A percentile compares a stretch with the other conserved stretches of the same genome.
Evolutionary conservation across 108 stramenopile species (phyloP).

Genomic region (Cyclotella choctawhatcheeana): DNA sequence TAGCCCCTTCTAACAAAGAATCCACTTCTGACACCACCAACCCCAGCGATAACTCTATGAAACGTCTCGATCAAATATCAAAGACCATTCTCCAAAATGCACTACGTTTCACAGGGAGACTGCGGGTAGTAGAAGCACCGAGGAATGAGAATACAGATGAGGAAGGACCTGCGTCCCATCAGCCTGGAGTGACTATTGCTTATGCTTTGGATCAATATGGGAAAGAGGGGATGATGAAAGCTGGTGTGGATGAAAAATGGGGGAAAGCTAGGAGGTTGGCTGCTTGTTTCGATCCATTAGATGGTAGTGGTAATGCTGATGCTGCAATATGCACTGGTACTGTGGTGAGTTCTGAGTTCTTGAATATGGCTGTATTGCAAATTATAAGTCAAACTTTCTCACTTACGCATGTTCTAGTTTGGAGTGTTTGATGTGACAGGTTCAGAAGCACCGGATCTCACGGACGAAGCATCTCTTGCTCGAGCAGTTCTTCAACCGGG

Average conservation of each 20-base stretch:
- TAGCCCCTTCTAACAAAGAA: slow-evolving; percentile 31
- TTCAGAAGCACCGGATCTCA: slow-evolving; percentile 38
- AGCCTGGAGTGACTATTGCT: slow-evolving; percentile 91
- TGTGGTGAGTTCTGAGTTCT: slow-evolving; percentile 51
- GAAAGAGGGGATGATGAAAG: slow-evolving; percentile 10
- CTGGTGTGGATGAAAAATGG: slow-evolving; percentile 32
- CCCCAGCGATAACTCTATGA: slow-evolving; percentile 89
- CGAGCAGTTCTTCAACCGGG: slow-evolving; percentile 90
- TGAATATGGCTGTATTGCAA: background rate
- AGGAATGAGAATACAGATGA: slow-evolving; percentile 39
- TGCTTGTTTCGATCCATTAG: slow-evolving; percentile 97
- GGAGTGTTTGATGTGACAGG: slow-evolving; percentile 86
- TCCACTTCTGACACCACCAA: slow-evolving; percentile 48
- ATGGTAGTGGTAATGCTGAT: slow-evolving; percentile 98
- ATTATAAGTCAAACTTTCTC: background rate
- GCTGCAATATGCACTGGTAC: slow-evolving; percentile 98
- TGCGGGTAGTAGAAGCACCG: slow-evolving; percentile 72
- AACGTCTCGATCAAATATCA: slow-evolving; percentile 96
- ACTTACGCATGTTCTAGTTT: slow-evolving; percentile 55
- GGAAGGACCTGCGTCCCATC: slow-evolving; percentile 72
- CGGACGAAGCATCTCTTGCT: slow-evolving; percentile 44
- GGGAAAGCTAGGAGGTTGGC: slow-evolving; percentile 46
- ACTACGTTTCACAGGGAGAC: slow-evolving; percentile 83
- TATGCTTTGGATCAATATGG: slow-evolving; percentile 64
- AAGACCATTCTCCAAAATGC: slow-evolving; percentile 97